These are phyloP conservation scores for Fusarium phyllophilum DNA, from an alignment of 2,329 filamentous ascomycete genomes.

Conservation along the genomic window DNA sequence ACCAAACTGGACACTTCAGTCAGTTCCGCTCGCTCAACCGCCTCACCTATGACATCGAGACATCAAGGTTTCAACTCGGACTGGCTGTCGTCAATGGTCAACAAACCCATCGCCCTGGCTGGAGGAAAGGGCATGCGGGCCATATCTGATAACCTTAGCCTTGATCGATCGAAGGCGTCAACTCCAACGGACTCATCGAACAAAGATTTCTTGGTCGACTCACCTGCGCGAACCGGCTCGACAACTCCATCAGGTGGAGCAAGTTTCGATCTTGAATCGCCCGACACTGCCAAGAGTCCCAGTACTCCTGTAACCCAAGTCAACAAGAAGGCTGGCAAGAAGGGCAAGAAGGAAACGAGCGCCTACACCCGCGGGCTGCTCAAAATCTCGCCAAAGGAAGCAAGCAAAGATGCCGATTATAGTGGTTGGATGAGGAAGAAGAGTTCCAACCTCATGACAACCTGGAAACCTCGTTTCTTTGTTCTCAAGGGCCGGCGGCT, in stretches of 20 bases:
- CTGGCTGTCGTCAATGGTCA: slow-evolving; percentile 64
- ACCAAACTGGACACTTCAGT: slow-evolving; percentile 66
- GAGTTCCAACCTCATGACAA: slow-evolving; percentile 93
- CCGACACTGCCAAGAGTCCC: slow-evolving; percentile 69
- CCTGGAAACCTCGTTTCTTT: slow-evolving; percentile 97
- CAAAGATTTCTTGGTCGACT: slow-evolving; percentile 52
- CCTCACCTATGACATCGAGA: slow-evolving; percentile 58
- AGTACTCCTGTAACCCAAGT: slow-evolving; percentile 59
- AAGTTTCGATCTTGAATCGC: slow-evolving; percentile 83
- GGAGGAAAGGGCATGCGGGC: slow-evolving; percentile 78
- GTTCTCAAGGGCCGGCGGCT: slow-evolving; percentile 90
- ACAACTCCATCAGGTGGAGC: slow-evolving; percentile 71
- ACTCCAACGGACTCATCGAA: slow-evolving; percentile 60
- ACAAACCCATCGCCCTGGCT: slow-evolving; percentile 60
- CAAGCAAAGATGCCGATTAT: slow-evolving; percentile 88
- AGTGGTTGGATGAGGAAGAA: slow-evolving; percentile 99
- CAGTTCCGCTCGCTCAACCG: slow-evolving; percentile 51
- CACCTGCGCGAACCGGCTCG: slow-evolving; percentile 77
- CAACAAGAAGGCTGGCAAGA: slow-evolving; percentile 67
- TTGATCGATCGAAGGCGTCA: slow-evolving; percentile 63
- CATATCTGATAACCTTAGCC: slow-evolving; percentile 79
- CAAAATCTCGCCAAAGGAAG: slow-evolving; percentile 83
- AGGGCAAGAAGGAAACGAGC: slow-evolving; percentile 93
- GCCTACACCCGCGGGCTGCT: slow-evolving; percentile 89
- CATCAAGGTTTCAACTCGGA: slow-evolving; percentile 61